Conservation (phyloP, 768 basidiomycete species). For the Mycena kentingensis region DNA sequence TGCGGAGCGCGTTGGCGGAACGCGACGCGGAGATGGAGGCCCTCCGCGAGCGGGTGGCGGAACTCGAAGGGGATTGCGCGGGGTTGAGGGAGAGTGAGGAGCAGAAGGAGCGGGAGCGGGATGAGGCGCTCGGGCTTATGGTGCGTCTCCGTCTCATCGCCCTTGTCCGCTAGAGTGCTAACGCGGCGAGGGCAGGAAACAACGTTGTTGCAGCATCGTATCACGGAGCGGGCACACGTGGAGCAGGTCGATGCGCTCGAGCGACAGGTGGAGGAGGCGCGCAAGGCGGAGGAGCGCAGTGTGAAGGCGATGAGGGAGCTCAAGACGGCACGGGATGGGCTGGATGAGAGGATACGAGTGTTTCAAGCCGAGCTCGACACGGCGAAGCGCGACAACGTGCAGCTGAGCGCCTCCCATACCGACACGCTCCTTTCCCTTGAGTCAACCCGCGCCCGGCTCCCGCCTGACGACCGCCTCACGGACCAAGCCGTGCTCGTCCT, state of each 20-base stretch:
- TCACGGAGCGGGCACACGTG: too few species aligned
- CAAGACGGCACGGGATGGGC: too few species aligned
- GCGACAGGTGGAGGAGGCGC: too few species aligned
- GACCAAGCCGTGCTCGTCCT: conserved; percentile 36
- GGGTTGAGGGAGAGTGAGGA: background rate
- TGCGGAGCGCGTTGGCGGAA: background rate
- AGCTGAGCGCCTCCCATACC: background rate
- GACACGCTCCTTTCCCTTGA: background rate
- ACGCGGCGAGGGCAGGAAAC: too few species aligned
- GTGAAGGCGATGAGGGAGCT: too few species aligned
- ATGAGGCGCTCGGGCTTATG: too few species aligned
- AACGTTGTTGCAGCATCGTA: too few species aligned
- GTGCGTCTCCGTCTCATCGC: background rate
- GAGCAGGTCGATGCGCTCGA: too few species aligned
- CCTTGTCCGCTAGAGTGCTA: too few species aligned
- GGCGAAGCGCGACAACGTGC: background rate
- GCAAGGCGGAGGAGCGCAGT: too few species aligned
- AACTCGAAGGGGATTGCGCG: background rate
- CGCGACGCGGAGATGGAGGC: background rate
- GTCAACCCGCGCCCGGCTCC: background rate
- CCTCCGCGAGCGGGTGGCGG: background rate
- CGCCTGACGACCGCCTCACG: conserved; percentile 12
- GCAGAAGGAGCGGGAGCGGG: too few species aligned
- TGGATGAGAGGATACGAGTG: too few species aligned
- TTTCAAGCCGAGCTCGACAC: background rate